phyloP scores from a whole-genome alignment of 2,329 filamentous ascomycete species.

The Fusarium succisae region DNA sequence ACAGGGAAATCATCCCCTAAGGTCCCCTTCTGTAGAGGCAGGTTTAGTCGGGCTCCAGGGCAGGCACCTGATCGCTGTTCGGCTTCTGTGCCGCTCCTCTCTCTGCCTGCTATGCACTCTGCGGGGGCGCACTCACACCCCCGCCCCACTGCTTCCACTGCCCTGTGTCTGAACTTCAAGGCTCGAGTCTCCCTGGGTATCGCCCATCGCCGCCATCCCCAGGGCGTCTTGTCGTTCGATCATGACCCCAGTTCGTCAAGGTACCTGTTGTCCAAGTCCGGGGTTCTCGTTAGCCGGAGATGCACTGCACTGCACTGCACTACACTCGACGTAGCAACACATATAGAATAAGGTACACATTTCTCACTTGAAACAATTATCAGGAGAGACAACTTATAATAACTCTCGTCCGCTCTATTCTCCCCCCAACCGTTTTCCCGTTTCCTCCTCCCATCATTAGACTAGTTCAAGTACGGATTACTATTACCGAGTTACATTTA shows the following conservation, averaged over 20 bases:
- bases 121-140: conserved; percentile 28
- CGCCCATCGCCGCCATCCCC: conserved; percentile 27
- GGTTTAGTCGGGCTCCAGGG: conserved; percentile 4
- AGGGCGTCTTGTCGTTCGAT: conserved; percentile 32
- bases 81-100: conserved; percentile 18
- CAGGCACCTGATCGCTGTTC: conserved; percentile 30
- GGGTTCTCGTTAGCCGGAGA: not conserved
- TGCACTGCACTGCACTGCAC: not conserved
- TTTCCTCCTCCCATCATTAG: conserved; percentile 26
- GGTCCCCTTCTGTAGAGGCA: not conserved
- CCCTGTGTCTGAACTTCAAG: not conserved
- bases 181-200: not conserved
- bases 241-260: conserved; percentile 10
- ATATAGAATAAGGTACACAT: not conserved
- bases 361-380: conserved; percentile 5
- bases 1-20: not conserved
- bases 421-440: conserved; percentile 22
- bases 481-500: conserved; percentile 23
- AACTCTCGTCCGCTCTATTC: conserved; percentile 13
- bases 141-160: conserved; percentile 25
- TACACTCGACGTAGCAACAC: not conserved
- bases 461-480: conserved; percentile 31
- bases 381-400: conserved; percentile 28
- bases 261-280: not conserved
- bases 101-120: not conserved